Conservation (phyloP, 306 rosid genomes). For the Biancaea sappan region DNA sequence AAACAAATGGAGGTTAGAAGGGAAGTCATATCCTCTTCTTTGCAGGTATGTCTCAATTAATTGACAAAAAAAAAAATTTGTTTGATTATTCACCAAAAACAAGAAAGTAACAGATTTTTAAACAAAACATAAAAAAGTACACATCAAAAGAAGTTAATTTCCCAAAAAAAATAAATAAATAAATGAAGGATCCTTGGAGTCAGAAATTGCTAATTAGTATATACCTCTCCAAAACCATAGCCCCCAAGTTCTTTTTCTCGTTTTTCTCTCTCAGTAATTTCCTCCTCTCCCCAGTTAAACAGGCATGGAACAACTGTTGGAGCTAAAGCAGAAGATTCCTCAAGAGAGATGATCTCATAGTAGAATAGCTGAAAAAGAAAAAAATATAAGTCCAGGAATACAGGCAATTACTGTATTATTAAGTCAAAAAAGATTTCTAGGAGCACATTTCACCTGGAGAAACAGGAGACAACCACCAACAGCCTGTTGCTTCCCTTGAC, state of each 20-base stretch:
- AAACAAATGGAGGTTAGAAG: background rate
- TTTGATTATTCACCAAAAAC: background rate
- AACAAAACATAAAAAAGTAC: background rate
- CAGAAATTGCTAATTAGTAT: background rate
- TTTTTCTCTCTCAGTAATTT: constrained; percentile 46
- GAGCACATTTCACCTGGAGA: constrained; percentile 41
- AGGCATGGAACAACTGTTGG: constrained; percentile 39
- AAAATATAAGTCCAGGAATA: constrained; percentile 7
- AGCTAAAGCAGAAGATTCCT: constrained; percentile 20
- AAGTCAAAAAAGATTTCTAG: background rate
- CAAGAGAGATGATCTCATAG: constrained; percentile 46
- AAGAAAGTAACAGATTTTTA: background rate
- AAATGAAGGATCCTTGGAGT: background rate
- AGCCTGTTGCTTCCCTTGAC: constrained; percentile 46
- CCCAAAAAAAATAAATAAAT: background rate
- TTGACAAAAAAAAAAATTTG: background rate
- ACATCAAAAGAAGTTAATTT: background rate
- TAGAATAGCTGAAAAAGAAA: constrained; percentile 46
- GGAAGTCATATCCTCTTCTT: background rate
- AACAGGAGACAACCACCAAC: constrained; percentile 56
- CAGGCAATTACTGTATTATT: background rate
- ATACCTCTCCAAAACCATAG: constrained; percentile 49
- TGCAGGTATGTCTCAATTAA: background rate
- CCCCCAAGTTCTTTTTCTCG: constrained; percentile 50
- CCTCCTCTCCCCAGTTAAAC: constrained; percentile 53